Evolutionary conservation across 441 rosid species (phyloP), one percentile per base, ranked within the genome.

Genomic region (Corymbia citriodora): DNA sequence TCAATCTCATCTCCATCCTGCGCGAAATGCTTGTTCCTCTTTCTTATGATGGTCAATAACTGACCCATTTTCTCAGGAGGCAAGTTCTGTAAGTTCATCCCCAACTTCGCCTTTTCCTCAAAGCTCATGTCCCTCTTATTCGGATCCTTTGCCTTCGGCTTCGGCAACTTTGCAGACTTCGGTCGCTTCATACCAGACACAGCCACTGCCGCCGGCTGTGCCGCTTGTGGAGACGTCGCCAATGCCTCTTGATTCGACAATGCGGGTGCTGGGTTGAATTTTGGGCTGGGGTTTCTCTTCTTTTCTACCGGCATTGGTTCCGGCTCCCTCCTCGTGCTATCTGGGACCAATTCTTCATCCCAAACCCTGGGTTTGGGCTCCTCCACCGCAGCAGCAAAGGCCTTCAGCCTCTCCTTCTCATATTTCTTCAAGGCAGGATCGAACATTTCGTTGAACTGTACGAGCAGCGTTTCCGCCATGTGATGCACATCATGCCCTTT

Each of bases 1-100:
- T 98, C 99, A 36, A 98, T 98, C 93, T 98, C 99, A 88, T 98
- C 99, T 12, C 99, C 99, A 1, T 98, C 99, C 91, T 98, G 99
- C 90, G 95, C 93, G 65, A 97, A 90, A 91, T 96, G 93, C 89
- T 95, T 94, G 68, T 97, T 96, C 92, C 99, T 97, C 95, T 96
- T 98, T 94, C 92, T 93, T 15, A 98, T 95, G 53, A 98, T 98
- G 92, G 94, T 95, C 92, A 98, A 94, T 83, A 98, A 95, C 90
- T 97, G 98, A 81, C 96, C 99, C 96, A 98, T 97, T 92, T 98
- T 97, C 96, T 98, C 99, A 9, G 94, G 96, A 2, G 99, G 99
- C 94, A 98, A 89, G 65, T 94, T 97, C 95, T 98, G 99, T 93
- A 98, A 92, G 90, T 97, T 97, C n/a, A 97, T 16, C 2, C 99